A percentile compares a stretch with the other conserved stretches of the same genome.
Evolutionary conservation across 805 yeast genomes (phyloP).

Genomic region (Ogataea paraovalis): DNA sequence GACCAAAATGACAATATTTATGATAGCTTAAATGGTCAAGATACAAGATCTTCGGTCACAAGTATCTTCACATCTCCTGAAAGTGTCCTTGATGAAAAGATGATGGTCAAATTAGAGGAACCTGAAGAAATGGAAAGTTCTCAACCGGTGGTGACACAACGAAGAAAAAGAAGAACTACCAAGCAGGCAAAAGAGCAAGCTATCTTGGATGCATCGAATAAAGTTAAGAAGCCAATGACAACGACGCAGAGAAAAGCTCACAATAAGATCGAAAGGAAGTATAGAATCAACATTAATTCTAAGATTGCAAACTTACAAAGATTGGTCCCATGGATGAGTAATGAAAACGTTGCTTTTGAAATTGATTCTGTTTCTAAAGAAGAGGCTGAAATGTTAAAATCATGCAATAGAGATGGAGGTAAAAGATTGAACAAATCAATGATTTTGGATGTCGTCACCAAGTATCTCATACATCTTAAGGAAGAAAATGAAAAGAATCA

Average conservation of each 20-base stretch:
- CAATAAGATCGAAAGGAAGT: slow-evolving; percentile 67
- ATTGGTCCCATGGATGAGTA: slow-evolving; percentile 64
- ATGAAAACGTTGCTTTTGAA: slow-evolving; percentile 61
- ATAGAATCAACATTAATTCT: slow-evolving; percentile 67
- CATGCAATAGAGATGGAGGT: slow-evolving; percentile 12
- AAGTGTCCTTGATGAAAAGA: neutral
- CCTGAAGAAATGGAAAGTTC: neutral
- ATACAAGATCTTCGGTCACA: neutral
- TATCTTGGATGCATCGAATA: neutral
- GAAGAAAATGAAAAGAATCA: slow-evolving; percentile 38
- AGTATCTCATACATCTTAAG: slow-evolving; percentile 52
- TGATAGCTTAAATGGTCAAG: neutral
- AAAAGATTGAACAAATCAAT: slow-evolving; percentile 59
- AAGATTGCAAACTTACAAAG: slow-evolving; percentile 65
- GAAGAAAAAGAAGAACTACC: slow-evolving; percentile 9
- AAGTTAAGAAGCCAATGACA: slow-evolving; percentile 29
- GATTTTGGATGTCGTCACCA: slow-evolving; percentile 66
- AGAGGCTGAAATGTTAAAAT: slow-evolving; percentile 4
- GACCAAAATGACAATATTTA: neutral
- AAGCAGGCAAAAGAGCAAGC: neutral
- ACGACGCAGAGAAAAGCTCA: slow-evolving; percentile 61
- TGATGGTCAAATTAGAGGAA: neutral
- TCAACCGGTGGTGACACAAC: neutral
- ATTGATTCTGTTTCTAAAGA: slow-evolving; percentile 34
- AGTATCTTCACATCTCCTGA: neutral